Evolutionary conservation across 176 grass and related monocot genomes (phyloP).

Genomic region (Eragrostis nindensis): DNA sequence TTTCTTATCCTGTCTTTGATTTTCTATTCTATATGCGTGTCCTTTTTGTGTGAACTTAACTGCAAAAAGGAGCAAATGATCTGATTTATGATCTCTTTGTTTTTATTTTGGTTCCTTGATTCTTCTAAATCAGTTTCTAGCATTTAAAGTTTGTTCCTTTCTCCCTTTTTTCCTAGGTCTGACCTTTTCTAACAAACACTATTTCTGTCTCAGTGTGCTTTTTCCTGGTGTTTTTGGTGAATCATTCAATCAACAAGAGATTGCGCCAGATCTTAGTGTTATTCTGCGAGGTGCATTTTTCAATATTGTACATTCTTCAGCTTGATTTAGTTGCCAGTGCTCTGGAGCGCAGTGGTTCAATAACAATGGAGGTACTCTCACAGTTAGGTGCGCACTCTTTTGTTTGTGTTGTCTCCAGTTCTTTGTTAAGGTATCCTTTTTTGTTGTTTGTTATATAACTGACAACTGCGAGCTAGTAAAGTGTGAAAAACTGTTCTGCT

Average conservation of each 20-base stretch:
- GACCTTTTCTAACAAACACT: conserved; percentile 20
- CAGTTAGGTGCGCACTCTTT: conserved; percentile 78
- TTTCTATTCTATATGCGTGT: not conserved
- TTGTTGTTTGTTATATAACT: conserved; percentile 18
- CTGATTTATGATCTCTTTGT: conserved; percentile 8
- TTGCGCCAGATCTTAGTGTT: conserved; percentile 86
- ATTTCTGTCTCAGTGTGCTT: conserved; percentile 79
- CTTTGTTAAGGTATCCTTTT: conserved; percentile 17
- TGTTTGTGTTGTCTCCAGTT: conserved; percentile 34
- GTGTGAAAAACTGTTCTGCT: not conserved
- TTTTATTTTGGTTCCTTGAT: conserved; percentile 30
- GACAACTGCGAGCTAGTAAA: not conserved
- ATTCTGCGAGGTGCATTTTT: conserved; percentile 91
- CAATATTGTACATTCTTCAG: conserved; percentile 92
- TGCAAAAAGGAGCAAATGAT: not conserved
- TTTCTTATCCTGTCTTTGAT: not conserved
- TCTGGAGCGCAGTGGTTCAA: conserved; percentile 64
- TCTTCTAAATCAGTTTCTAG: conserved; percentile 12
- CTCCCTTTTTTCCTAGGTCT: conserved; percentile 15
- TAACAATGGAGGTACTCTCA: conserved; percentile 78
- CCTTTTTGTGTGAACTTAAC: not conserved
- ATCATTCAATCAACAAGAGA: conserved; percentile 74
- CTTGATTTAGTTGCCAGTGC: conserved; percentile 84
- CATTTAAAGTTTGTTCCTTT: conserved; percentile 10
- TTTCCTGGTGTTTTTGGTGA: conserved; percentile 94